Percentiles rank a stretch among this genome's conserved stretches.
Conservation (phyloP, 768 basidiomycete genomes). For the Vishniacozyma victoriae region DNA sequence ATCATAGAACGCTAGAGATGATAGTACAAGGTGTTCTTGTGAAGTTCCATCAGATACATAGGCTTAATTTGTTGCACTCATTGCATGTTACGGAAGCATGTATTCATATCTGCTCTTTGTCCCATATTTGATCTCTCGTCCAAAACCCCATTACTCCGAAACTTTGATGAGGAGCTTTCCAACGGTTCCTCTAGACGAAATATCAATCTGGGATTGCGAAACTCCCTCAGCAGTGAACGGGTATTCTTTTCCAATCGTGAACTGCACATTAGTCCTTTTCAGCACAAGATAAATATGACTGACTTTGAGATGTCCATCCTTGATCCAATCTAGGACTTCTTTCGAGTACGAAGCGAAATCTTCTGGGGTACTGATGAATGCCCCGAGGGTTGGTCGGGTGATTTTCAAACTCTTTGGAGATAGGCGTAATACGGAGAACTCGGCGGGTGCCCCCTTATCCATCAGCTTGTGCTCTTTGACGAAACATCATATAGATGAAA, state of each 20-base stretch:
- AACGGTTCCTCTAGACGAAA: conserved; percentile 67
- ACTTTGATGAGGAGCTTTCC: conserved; percentile 85
- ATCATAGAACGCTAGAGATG: too few species aligned
- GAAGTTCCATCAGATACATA: too few species aligned
- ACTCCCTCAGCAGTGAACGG: conserved; percentile 76
- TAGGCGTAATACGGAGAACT: conserved; percentile 68
- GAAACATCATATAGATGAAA: too few species aligned
- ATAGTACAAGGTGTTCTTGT: too few species aligned
- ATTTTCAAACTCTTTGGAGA: conserved; percentile 71
- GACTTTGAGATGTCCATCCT: conserved; percentile 59
- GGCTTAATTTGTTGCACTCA: too few species aligned
- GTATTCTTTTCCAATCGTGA: conserved; percentile 65
- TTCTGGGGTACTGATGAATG: conserved; percentile 67
- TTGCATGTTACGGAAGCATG: too few species aligned
- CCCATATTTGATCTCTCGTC: too few species aligned
- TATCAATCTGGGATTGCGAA: conserved; percentile 67
- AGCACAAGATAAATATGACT: conserved; percentile 10
- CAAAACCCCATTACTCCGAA: too few species aligned
- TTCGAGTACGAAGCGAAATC: conserved; percentile 64
- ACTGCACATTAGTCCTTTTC: conserved; percentile 9
- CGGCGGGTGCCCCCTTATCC: conserved; percentile 54
- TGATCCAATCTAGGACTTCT: conserved; percentile 61
- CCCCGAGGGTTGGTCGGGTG: conserved; percentile 54
- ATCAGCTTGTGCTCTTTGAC: neutral
- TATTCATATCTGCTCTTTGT: too few species aligned